These are phyloP conservation scores for Chrysosporium queenslandicum DNA, from an alignment of 2,329 filamentous ascomycete genomes.

Conservation along the genomic window DNA sequence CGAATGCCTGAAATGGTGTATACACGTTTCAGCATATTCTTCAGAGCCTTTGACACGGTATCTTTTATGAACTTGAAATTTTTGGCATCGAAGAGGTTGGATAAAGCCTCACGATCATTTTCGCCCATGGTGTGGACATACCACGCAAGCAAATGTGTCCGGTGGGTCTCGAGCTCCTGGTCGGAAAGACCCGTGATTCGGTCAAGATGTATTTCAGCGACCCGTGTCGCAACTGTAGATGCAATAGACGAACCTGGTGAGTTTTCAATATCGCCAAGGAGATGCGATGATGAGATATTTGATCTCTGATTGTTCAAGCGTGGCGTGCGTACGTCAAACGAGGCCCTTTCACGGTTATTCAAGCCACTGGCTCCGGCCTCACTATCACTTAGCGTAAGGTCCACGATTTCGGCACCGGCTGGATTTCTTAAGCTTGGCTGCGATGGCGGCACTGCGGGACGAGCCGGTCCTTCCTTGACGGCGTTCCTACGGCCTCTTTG, in stretches of 20 bases:
- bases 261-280: conserved; percentile 1
- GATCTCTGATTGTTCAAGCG: conserved; percentile 24
- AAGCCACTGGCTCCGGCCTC: conserved; percentile 10
- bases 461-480: neutral
- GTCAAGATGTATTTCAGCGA: conserved; percentile 21
- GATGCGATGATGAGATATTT: neutral
- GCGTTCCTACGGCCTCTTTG: neutral
- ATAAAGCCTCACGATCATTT: conserved; percentile 15
- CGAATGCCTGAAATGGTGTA: neutral
- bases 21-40: neutral
- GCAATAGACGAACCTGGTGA: neutral
- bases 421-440: neutral
- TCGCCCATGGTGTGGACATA: conserved; percentile 19
- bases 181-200: conserved; percentile 28
- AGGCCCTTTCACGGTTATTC: conserved; percentile 11
- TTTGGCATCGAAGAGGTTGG: neutral
- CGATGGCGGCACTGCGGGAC: neutral
- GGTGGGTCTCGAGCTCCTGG: conserved; percentile 27
- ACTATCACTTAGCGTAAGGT: conserved; percentile 26
- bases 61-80: neutral
- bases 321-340: conserved; percentile 28
- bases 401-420: conserved; percentile 21
- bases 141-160: conserved; percentile 28
- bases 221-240: conserved; percentile 6
- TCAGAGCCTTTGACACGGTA: neutral